Evolutionary conservation across 306 rosid species (phyloP), one percentile per base, ranked within the genome.

Genomic region (Canavalia ensiformis): DNA sequence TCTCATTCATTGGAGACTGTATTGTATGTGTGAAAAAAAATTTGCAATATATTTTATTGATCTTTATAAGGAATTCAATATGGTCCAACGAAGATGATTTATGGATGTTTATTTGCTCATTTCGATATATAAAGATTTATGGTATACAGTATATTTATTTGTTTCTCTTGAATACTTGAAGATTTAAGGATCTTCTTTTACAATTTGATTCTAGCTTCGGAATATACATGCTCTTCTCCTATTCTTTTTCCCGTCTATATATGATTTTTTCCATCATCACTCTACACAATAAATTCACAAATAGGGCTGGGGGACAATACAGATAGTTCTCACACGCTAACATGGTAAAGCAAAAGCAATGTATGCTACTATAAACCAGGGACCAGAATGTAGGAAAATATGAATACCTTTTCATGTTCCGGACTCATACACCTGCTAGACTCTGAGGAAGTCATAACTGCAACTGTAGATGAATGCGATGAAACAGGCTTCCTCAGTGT

Each of bases 401-500:
- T 11, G 76, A 62, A 49, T 86, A 95, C 99, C 97, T 91, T 93
- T 87, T 66, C 92, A 65, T 18, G 79, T 28, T 57, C 84, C 31
- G 88, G 82, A 79, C 86, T 86, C 35, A 83, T 18, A 56, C 81
- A 68, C 12, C 80, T 81, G 39, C 72, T 87, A 29, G 92, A 84
- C 57, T 87, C 86, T 4, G 79, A 8, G 51, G 90, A 47, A 46
- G 84, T 69, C 76, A 89, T 62, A 75, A 77, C 77, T 5, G 91
- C 86, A 80, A 81, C 84, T 13, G 7, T 52, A 68, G 99, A 95
- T 64, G 99, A 93, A 82, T 90, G 91, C 1, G 99, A 95, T 34
- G 97, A 95, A 85, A 86, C 95, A 84, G 60, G 94, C 90, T 85
- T 92, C 97, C 79, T 95, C 97, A 4, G 86, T 90, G 73, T 85